Evolutionary conservation across 331 rosid species (phyloP), one percentile per base, ranked within the genome.

Genomic region (Erythrophleum ivorense): DNA sequence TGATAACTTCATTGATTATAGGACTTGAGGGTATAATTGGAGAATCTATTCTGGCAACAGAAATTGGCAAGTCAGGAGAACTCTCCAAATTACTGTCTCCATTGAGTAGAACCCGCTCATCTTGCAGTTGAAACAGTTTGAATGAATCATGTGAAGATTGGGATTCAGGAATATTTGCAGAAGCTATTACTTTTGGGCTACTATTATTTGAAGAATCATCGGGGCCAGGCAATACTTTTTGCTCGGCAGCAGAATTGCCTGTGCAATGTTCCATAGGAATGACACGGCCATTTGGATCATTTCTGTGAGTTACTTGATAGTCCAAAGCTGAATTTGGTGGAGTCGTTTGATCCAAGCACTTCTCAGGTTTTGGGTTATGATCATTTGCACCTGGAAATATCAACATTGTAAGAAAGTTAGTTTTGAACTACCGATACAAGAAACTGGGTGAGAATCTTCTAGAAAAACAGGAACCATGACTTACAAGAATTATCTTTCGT

Each of bases 361-460:
- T 87, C 75, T 72, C 82, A 45, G n/a, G 79, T 54, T 78, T 83
- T 11, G 76, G 69, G 79, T 10, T 19, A 74, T 60, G 75, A 52
- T 59, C 78, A 75, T 77, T 85, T 18, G 80, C 88, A 88, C 84
- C 93, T 87, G 65, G 3, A 71, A 86, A 59, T 78, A 21, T 34
- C 21, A 64, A 36, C 70, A 65, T 38, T 0, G 50, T 45, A 24
- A 68, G 66, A 62, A 36, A 36, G 5, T 36, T 81, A 76, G 52
- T 24, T 66, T 53, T 67, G 16, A 31, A 57, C 55, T 58, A 24
- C 46, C 24, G 29, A 80, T 73, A 33, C 40, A 13, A 75, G 33
- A 75, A 85, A 14, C 19, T 15, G 38, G 73, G 15, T 15, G 38
- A 48, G 24, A 24, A 64, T 31, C 48, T 11, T 48, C 34, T 57